phyloP scores from a whole-genome alignment of 495 filamentous ascomycete genomes.

The Penicillium fimorum region DNA sequence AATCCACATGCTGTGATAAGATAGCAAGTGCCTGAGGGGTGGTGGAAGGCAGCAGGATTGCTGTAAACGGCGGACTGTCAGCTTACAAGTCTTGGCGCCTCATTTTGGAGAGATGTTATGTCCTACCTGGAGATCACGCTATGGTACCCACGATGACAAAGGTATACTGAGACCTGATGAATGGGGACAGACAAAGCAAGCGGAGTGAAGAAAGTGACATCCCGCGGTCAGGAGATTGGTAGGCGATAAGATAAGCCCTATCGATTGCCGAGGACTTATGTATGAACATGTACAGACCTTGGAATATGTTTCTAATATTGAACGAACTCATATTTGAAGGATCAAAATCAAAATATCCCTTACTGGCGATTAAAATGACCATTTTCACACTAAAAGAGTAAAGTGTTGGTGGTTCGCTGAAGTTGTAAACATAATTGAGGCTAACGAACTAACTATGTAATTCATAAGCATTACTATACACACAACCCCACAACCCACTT shows the following conservation, averaged over 20 bases:
- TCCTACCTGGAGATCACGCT: background rate
- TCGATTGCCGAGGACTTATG: background rate
- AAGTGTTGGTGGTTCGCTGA: background rate
- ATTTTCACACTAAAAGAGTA: background rate
- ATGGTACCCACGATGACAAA: background rate
- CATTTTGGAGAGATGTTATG: background rate
- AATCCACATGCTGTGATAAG: conserved; percentile 27
- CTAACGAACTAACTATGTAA: background rate
- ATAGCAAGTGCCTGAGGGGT: conserved; percentile 11
- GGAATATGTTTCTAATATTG: background rate
- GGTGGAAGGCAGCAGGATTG: conserved; percentile 29
- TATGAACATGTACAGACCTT: background rate
- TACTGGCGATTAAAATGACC: background rate
- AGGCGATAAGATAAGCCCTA: conserved; percentile 10
- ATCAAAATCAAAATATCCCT: background rate
- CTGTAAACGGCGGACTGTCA: conserved; percentile 3
- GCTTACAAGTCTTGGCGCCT: conserved; percentile 10
- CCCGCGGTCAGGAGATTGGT: background rate
- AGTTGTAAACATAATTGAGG: background rate
- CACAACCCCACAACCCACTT: too few relatives aligned
- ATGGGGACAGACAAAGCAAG: background rate
- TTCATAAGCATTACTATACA: too few relatives aligned
- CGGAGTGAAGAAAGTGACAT: background rate
- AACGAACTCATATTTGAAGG: background rate
- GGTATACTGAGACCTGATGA: background rate